These are phyloP conservation scores for Trichoderma parareesei DNA, from an alignment of 495 filamentous ascomycete genomes.

Conservation along the genomic window DNA sequence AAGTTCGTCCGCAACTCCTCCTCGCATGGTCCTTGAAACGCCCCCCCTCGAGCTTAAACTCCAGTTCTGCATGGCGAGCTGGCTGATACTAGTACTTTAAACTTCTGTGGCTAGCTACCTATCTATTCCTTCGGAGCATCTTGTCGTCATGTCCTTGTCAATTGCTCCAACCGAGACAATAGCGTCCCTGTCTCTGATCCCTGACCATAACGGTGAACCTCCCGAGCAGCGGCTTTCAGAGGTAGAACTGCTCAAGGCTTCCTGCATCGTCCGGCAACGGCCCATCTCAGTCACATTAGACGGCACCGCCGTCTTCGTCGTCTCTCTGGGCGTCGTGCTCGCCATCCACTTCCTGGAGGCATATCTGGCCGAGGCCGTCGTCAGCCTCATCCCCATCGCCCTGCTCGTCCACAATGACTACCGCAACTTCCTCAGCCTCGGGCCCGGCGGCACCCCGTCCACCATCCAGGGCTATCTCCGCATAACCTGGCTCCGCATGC, in stretches of 20 bases:
- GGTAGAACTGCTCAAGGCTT: background rate
- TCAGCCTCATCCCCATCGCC: constrained; percentile 41
- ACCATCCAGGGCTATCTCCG: constrained; percentile 65
- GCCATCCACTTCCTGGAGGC: constrained; percentile 41
- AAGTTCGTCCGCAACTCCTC: background rate
- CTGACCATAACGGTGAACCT: background rate
- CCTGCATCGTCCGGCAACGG: constrained; percentile 33
- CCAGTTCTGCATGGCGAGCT: background rate
- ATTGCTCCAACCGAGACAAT: constrained; percentile 9
- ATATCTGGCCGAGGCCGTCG: constrained; percentile 35
- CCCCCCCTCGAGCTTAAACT: background rate
- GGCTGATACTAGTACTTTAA: background rate
- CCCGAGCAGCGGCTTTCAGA: background rate
- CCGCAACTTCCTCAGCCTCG: constrained; percentile 63
- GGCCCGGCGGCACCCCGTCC: constrained; percentile 71
- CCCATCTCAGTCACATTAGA: constrained; percentile 42
- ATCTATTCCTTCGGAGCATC: background rate
- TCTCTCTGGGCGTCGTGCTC: constrained; percentile 37
- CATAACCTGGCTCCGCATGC: constrained; percentile 53
- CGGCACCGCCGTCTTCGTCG: constrained; percentile 33
- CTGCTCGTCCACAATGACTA: constrained; percentile 67
- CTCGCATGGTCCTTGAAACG: background rate
- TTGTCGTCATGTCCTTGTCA: constrained; percentile 1
- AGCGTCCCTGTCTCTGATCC: background rate
- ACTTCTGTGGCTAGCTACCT: background rate